phyloP scores from a whole-genome alignment of 129 eudicot species.

The Glebionis coronaria region DNA sequence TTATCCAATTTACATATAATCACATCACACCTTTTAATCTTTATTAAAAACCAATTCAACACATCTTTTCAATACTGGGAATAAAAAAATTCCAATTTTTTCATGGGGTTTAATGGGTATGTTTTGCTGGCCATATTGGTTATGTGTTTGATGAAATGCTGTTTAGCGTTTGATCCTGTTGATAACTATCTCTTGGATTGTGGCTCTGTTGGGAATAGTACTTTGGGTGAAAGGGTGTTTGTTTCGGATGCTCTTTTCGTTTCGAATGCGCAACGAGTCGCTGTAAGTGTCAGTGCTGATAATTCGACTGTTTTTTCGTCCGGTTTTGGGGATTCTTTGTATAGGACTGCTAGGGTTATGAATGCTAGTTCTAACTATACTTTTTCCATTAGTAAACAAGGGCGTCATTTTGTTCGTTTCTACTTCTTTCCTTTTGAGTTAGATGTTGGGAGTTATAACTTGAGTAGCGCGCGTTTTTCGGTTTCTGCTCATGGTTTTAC shows the following conservation, averaged over 20 bases:
- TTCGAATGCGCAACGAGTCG: constrained; percentile 32
- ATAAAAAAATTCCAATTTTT: no score
- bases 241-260: constrained; percentile 40
- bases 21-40: not conserved
- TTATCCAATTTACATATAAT: constrained; percentile 19
- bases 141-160: constrained; percentile 48
- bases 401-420: constrained; percentile 58
- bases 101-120: constrained; percentile 24
- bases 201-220: constrained; percentile 47
- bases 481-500: constrained; percentile 51
- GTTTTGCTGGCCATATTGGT: constrained; percentile 27
- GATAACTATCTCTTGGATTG: constrained; percentile 68
- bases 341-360: constrained; percentile 54
- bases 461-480: constrained; percentile 48
- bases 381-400: constrained; percentile 49
- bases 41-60: constrained; percentile 5
- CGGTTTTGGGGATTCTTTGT: constrained; percentile 32
- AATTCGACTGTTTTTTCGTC: constrained; percentile 33
- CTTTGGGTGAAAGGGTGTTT: constrained; percentile 44
- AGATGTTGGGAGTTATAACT: constrained; percentile 24
- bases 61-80: constrained; percentile 7
- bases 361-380: constrained; percentile 41
- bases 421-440: constrained; percentile 52
- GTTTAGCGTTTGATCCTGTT: constrained; percentile 46
- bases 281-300: constrained; percentile 17